Evolutionary conservation across 2,329 filamentous ascomycete genomes (phyloP), one percentile per base, ranked within the genome.

Genomic region (Alternaria novae-zelandiae): DNA sequence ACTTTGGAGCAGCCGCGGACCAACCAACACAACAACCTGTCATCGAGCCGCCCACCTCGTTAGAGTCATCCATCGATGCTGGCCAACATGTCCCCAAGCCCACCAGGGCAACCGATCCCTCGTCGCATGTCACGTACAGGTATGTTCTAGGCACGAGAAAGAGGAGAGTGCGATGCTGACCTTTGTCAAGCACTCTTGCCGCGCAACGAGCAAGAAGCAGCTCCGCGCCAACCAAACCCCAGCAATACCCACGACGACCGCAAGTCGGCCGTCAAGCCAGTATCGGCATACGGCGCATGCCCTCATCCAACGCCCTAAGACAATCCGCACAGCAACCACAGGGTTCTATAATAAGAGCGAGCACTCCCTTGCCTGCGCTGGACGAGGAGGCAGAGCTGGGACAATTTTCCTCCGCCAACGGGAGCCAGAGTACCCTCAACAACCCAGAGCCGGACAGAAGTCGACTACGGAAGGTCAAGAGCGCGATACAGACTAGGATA

Each of bases 11-110:
- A 15, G 63, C 69, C 12, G 59, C 58, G 25, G 61, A 67, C 30
- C 64, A 64, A n/a, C 63, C 67, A 57, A 66, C 59, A 36, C 67
- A 17, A 17, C 74, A 74, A 28, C 73, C 73, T 5, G 61, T 54
- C 15, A 36, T 72, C 26, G 75, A 78, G 43, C 77, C 77, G 8
- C 77, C 78, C 2, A 79, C 76, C 1, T 78, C 75, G 55, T 60
- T 79, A 45, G 70, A 78, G 55, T 79, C 77, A 15, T 78, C 78
- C 28, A 71, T 79, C 49, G 77, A 80, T 56, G 77, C 76, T 20
- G 75, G 74, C 41, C 66, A 67, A 26, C 71, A 72, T 41, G 74
- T 79, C 17, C 74, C 76, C 26, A 67, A 66, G 43, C 74, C 75
- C 54, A 63, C 70, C 30, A 68, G 65, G 62, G 57, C 70, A 63